A percentile compares a stretch with the other conserved stretches of the same genome.
Conservation (phyloP, 1,139 yeast species). For the Diutina mesorugosa region DNA sequence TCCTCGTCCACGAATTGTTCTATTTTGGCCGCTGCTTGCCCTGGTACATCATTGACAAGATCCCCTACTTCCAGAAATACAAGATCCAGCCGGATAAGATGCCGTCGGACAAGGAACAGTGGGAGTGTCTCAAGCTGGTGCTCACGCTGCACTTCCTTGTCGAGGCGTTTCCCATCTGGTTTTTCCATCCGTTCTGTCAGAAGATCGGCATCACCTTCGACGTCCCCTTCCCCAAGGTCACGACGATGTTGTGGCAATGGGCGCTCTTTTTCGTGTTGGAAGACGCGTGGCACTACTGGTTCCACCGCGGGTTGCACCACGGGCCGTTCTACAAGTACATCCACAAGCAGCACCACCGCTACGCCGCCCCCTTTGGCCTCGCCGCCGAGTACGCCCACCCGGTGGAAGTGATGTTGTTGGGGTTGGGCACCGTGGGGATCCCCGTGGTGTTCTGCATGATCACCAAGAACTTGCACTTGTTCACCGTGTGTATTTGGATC, state of each 20-base stretch:
- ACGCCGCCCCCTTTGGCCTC: constrained; percentile 37
- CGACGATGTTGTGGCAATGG: constrained; percentile 19
- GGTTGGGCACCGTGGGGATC: constrained; percentile 35
- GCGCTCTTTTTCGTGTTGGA: constrained; percentile 28
- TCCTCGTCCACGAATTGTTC: constrained; percentile 26
- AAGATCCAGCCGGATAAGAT: constrained; percentile 31
- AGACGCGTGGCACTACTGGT: constrained; percentile 37
- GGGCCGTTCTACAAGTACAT: constrained; percentile 35
- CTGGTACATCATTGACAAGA: constrained; percentile 31
- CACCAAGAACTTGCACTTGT: constrained; percentile 20
- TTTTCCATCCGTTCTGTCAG: constrained; percentile 32
- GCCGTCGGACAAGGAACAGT: constrained; percentile 29
- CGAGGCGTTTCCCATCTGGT: constrained; percentile 36
- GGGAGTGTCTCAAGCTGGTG: constrained; percentile 36
- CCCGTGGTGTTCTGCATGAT: constrained; percentile 14
- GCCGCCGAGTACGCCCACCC: constrained; percentile 40
- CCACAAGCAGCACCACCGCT: constrained; percentile 36
- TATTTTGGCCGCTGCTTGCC: constrained; percentile 35
- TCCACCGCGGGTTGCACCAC: constrained; percentile 31
- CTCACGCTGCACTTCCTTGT: constrained; percentile 31
- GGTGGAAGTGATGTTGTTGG: constrained; percentile 30
- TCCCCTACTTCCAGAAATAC: constrained; percentile 27
- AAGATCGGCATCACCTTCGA: constrained; percentile 22
- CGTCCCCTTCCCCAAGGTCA: constrained; percentile 27
- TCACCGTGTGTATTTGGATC: constrained; percentile 31